These are phyloP conservation scores for Cytidiella melzeri DNA, from an alignment of 768 basidiomycete species.

Conservation along the genomic window DNA sequence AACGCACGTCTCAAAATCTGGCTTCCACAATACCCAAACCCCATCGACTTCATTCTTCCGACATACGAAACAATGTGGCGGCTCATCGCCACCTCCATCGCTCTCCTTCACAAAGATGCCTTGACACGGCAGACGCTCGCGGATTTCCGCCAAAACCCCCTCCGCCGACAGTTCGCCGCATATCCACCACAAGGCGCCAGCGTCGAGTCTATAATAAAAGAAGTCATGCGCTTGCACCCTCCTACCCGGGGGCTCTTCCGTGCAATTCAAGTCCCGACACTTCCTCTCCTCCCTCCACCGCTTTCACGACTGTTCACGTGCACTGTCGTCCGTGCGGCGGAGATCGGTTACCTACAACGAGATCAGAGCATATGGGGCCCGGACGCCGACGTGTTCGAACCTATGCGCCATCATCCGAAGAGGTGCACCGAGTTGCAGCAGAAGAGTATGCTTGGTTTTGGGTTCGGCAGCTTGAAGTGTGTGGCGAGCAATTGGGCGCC, in stretches of 20 bases:
- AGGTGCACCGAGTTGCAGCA: slow-evolving; percentile 13
- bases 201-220: slow-evolving; percentile 33
- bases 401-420: slow-evolving; percentile 32
- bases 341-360: slow-evolving; percentile 11
- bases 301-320: background rate
- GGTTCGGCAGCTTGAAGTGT: slow-evolving; percentile 39
- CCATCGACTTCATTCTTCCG: slow-evolving; percentile 49
- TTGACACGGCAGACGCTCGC: slow-evolving; percentile 26
- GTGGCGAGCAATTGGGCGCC: slow-evolving; percentile 44
- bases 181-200: slow-evolving; percentile 21
- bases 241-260: slow-evolving; percentile 45
- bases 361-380: slow-evolving; percentile 31
- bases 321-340: slow-evolving; percentile 17
- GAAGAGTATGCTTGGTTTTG: slow-evolving; percentile 37
- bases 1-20: slow-evolving; percentile 34
- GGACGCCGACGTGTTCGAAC: slow-evolving; percentile 35
- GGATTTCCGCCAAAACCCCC: slow-evolving; percentile 30
- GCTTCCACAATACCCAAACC: slow-evolving; percentile 34
- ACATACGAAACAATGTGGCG: slow-evolving; percentile 62
- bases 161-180: slow-evolving; percentile 23
- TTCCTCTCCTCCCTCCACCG: background rate
- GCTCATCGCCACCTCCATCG: slow-evolving; percentile 40
- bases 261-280: slow-evolving; percentile 2
- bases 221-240: slow-evolving; percentile 44
- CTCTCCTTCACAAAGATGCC: slow-evolving; percentile 30